Conservation (phyloP, 225 moss, liverwort and hornwort species). For the Pseudisothecium myosuroides region DNA sequence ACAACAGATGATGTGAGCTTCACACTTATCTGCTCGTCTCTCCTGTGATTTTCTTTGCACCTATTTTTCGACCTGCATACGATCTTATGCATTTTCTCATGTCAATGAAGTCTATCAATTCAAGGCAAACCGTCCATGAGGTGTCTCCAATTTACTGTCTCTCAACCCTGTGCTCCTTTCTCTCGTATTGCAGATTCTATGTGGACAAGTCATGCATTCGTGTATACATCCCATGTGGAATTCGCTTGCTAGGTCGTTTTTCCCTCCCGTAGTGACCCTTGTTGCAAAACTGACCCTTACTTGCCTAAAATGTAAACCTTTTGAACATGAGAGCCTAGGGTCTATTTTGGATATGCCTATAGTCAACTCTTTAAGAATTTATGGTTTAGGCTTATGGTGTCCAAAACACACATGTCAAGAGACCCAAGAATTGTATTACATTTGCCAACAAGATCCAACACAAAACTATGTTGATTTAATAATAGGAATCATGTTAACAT, state of each 20-base stretch:
- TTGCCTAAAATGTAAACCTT: neutral
- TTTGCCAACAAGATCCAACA: neutral
- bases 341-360: neutral
- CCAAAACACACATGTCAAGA: neutral
- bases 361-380: neutral
- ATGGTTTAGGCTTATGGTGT: neutral
- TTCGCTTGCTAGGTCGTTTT: no score
- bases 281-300: no score
- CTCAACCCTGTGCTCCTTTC: neutral
- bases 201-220: constrained; percentile 28
- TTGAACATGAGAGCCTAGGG: neutral
- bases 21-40: neutral
- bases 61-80: neutral
- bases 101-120: neutral
- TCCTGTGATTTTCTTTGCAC: neutral
- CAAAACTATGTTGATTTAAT: neutral
- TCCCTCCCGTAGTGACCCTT: no score
- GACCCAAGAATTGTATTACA: neutral
- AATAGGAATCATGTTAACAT: neutral
- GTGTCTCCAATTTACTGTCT: neutral
- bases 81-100: neutral
- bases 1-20: constrained; percentile 17
- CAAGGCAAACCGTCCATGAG: neutral
- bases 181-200: neutral
- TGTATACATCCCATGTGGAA: neutral